phyloP scores from a whole-genome alignment of 2,329 filamentous ascomycete species.

The Aspergillus texensis region DNA sequence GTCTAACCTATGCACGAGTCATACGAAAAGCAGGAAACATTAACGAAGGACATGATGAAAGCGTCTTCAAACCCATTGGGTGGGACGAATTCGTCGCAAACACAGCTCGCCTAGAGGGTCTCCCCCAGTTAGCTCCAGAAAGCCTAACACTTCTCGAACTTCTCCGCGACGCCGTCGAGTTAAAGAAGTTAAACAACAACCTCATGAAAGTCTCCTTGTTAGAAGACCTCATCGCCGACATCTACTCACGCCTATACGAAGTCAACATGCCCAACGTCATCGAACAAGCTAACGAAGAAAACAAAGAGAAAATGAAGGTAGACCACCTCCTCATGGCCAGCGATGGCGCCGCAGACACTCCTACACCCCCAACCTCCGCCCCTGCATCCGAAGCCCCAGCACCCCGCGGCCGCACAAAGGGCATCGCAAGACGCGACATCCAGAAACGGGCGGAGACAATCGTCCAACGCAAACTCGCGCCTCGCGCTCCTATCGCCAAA shows the following conservation, averaged over 20 bases:
- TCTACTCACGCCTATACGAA: conserved; percentile 67
- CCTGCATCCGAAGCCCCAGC: conserved; percentile 39
- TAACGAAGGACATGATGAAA: conserved; percentile 64
- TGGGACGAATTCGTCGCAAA: conserved; percentile 66
- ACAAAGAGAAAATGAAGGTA: conserved; percentile 51
- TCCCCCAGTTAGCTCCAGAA: conserved; percentile 56
- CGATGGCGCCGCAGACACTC: conserved; percentile 33
- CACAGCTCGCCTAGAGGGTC: conserved; percentile 62
- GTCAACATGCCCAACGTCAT: conserved; percentile 42
- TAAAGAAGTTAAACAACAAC: conserved; percentile 80
- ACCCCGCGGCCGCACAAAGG: conserved; percentile 53
- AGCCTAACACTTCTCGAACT: conserved; percentile 58
- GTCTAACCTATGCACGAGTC: conserved; percentile 60
- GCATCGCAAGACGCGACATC: conserved; percentile 62
- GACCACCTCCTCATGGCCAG: conserved; percentile 49
- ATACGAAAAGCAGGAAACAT: conserved; percentile 62
- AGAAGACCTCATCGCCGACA: conserved; percentile 91
- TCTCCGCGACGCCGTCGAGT: conserved; percentile 67
- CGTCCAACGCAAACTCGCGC: conserved; percentile 42
- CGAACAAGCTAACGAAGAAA: conserved; percentile 47
- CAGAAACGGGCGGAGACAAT: conserved; percentile 62
- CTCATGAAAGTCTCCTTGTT: conserved; percentile 84
- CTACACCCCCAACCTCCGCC: conserved; percentile 33
- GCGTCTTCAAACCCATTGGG: conserved; percentile 64
- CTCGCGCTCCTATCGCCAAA: conserved; percentile 32